Percentiles rank a stretch among this genome's conserved stretches.
Conservation (phyloP, 192 early-diverging fungal species). For the Phlyctochytrium planicorne region DNA sequence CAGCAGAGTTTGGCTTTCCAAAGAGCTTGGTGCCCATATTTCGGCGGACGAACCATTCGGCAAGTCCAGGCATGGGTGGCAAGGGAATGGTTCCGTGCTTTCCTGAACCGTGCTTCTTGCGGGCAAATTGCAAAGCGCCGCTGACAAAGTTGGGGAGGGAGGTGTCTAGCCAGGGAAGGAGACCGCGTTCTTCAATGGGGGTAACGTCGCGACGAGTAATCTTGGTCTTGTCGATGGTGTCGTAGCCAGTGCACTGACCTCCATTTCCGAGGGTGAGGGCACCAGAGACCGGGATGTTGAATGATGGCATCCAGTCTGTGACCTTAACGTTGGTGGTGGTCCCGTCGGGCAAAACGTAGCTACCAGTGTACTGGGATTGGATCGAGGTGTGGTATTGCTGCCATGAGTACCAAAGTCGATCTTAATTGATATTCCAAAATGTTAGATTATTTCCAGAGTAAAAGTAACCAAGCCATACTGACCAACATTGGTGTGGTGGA, state of each 20-base stretch:
- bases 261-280: neutral
- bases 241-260: neutral
- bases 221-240: neutral
- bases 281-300: conserved; percentile 12
- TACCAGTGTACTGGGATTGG: neutral
- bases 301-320: neutral
- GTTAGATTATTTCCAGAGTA: neutral
- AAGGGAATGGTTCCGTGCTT: neutral
- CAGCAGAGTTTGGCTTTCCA: neutral
- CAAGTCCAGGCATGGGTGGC: neutral
- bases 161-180: neutral
- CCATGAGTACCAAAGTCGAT: conserved; percentile 11
- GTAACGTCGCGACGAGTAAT: neutral
- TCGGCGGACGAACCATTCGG: neutral
- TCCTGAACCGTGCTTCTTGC: neutral
- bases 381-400: conserved; percentile 1
- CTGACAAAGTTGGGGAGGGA: neutral
- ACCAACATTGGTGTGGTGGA: conserved; percentile 67
- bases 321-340: neutral
- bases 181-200: neutral
- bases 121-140: neutral
- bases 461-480: conserved; percentile 34
- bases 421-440: neutral
- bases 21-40: neutral
- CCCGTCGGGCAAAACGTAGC: neutral